Conservation (phyloP, 805 yeast genomes). For the Kregervanrija delftensis region DNA sequence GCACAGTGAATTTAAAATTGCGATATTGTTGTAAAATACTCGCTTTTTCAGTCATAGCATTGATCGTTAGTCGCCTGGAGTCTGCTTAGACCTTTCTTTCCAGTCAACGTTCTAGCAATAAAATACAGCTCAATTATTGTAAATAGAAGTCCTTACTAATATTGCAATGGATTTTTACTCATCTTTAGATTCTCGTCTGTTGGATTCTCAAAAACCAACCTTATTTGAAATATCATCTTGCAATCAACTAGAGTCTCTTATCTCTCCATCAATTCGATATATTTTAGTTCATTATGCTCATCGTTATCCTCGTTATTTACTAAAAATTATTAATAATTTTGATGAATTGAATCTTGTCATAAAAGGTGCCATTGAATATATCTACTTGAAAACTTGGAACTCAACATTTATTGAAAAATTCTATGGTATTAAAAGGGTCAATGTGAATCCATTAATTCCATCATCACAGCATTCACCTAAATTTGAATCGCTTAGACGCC, state of each 20-base stretch:
- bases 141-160: background rate
- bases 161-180: slow-evolving; percentile 68
- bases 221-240: slow-evolving; percentile 83
- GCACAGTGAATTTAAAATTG: too few relatives aligned
- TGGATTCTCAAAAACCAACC: slow-evolving; percentile 76
- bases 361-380: slow-evolving; percentile 63
- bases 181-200: slow-evolving; percentile 65
- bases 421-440: slow-evolving; percentile 73
- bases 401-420: slow-evolving; percentile 87
- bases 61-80: too few relatives aligned
- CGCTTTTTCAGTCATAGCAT: too few relatives aligned
- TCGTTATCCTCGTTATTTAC: slow-evolving; percentile 62
- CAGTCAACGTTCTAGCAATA: too few relatives aligned
- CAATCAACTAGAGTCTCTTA: slow-evolving; percentile 63
- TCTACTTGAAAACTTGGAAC: slow-evolving; percentile 66
- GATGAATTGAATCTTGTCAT: slow-evolving; percentile 67
- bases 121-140: background rate
- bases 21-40: too few relatives aligned
- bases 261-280: slow-evolving; percentile 79
- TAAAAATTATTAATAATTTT: slow-evolving; percentile 56
- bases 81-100: too few relatives aligned
- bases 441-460: slow-evolving; percentile 3
- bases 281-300: slow-evolving; percentile 76
- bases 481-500: slow-evolving; percentile 44
- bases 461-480: slow-evolving; percentile 2